Evolutionary conservation across 2,329 filamentous ascomycete genomes (phyloP), one percentile per base, ranked within the genome.

Genomic region (Xylaria digitata): DNA sequence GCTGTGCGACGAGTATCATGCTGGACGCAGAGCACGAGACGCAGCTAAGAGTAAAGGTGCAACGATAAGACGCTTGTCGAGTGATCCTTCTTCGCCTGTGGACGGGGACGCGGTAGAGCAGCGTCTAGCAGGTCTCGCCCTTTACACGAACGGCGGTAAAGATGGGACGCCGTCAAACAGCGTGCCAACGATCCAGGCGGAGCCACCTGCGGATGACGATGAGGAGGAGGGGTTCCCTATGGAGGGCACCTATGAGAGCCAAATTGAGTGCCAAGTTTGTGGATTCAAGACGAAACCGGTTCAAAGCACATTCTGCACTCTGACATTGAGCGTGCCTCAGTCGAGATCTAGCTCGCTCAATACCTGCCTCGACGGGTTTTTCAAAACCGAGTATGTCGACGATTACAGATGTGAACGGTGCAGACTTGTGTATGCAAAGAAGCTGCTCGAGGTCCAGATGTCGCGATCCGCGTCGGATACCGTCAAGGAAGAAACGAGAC

Each of bases 341-440:
- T 87, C 90, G 68, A 89, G 86, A 57, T 91, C 92, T 1, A 94
- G 94, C 0, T 91, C 93, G 0, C 85, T 99, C 17, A 94, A 91
- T 75, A 85, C 89, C 8, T 99, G 96, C 79, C 96, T 99, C 74
- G 96, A 99, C 75, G 92, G 92, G 46, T 90, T 97, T 79, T 90
- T 99, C 72, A 97, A 97, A 80, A 93, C 93, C 0, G 96, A 99
- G 79, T 91, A 94, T 77, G 97, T 99, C 71, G 95, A 98, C 70
- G 96, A 97, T 77, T 99, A 96, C 83, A 94, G 92, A 73, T 99
- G 96, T 81, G 96, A 97, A 74, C 92, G 90, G 80, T 99, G 96
- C 76, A 89, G 94, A 23, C 84, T 99, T n/a, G 80, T 92, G 49
- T 92, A 97, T 78, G 94, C 94, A 3, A 81, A 92, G 60, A 83